phyloP scores from a whole-genome alignment of 1,139 yeast species.

The Kodamaea plutei region DNA sequence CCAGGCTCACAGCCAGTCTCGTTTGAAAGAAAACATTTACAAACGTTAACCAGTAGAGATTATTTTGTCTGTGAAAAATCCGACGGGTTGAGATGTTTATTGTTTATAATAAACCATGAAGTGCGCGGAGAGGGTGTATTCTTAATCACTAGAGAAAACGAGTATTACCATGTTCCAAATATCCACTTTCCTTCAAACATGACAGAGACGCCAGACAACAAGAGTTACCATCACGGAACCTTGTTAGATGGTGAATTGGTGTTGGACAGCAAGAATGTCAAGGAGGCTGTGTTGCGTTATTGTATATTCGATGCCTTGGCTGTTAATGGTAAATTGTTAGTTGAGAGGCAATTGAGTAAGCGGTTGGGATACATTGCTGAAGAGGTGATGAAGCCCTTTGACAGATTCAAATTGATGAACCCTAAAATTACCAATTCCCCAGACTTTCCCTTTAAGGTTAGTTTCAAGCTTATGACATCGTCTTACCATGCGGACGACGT shows the following conservation, averaged over 20 bases:
- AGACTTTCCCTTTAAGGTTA: slow-evolving; percentile 78
- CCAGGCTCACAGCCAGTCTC: slow-evolving; percentile 97
- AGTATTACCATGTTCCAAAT: slow-evolving; percentile 74
- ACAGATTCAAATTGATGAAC: slow-evolving; percentile 56
- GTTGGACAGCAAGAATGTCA: slow-evolving; percentile 51
- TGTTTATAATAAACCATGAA: slow-evolving; percentile 66
- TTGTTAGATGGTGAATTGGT: slow-evolving; percentile 87
- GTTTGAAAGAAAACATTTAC: slow-evolving; percentile 71
- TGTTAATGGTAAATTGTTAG: slow-evolving; percentile 68
- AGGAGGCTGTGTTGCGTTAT: slow-evolving; percentile 56
- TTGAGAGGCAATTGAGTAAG: slow-evolving; percentile 68
- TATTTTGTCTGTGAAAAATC: slow-evolving; percentile 95
- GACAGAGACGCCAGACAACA: slow-evolving; percentile 47
- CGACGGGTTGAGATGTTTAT: slow-evolving; percentile 83
- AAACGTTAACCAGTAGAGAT: slow-evolving; percentile 50
- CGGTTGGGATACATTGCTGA: slow-evolving; percentile 86
- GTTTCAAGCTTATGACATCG: slow-evolving; percentile 82
- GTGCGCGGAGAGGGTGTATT: slow-evolving; percentile 70
- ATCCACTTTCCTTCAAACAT: slow-evolving; percentile 71
- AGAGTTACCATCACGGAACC: slow-evolving; percentile 76
- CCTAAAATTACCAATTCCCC: slow-evolving; percentile 69
- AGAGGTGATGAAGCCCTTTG: slow-evolving; percentile 78
- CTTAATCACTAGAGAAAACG: slow-evolving; percentile 81
- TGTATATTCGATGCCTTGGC: slow-evolving; percentile 90
- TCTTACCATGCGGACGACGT: slow-evolving; percentile 77